phyloP scores from a whole-genome alignment of 2,329 filamentous ascomycete species.

The Claviceps spartinae region DNA sequence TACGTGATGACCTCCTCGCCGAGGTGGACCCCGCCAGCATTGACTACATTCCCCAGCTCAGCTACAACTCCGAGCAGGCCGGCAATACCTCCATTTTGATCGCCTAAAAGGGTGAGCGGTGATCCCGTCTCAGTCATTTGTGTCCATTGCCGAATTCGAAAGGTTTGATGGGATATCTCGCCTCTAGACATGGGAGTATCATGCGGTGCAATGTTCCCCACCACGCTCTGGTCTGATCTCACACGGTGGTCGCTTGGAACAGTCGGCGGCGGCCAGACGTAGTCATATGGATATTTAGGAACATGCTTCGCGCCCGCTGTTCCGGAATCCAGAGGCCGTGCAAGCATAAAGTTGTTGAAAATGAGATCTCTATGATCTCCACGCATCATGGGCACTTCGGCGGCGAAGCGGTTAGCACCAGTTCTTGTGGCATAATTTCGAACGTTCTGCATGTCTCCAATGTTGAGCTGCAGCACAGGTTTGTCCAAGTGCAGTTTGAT shows the following conservation, averaged over 20 bases:
- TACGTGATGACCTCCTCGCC: conserved; percentile 48
- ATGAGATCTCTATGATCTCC: conserved; percentile 34
- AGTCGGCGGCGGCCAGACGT: conserved; percentile 63
- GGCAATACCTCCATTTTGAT: conserved; percentile 12
- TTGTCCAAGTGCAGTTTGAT: conserved; percentile 62
- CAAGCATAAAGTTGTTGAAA: conserved; percentile 55
- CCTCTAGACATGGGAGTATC: conserved; percentile 32
- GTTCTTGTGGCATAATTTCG: conserved; percentile 10
- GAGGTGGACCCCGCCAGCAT: conserved; percentile 30
- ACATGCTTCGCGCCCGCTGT: conserved; percentile 18
- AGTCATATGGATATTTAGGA: conserved; percentile 29
- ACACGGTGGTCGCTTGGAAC: conserved; percentile 52
- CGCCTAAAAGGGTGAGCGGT: conserved; percentile 16
- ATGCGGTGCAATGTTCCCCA: conserved; percentile 14
- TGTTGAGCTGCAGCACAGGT: conserved; percentile 48
- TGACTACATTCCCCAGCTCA: neutral
- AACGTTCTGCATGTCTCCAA: conserved; percentile 11
- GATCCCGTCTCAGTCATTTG: conserved; percentile 37
- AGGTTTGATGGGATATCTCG: conserved; percentile 55
- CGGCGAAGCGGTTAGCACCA: conserved; percentile 27
- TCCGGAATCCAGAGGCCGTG: conserved; percentile 32
- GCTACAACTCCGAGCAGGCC: conserved; percentile 10
- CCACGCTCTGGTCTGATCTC: conserved; percentile 11
- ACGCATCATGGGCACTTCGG: conserved; percentile 40
- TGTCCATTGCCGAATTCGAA: conserved; percentile 66